Evolutionary conservation across 805 yeast genomes (phyloP), one percentile per base, ranked within the genome.

Genomic region (Yamadazyma tumulicola): DNA sequence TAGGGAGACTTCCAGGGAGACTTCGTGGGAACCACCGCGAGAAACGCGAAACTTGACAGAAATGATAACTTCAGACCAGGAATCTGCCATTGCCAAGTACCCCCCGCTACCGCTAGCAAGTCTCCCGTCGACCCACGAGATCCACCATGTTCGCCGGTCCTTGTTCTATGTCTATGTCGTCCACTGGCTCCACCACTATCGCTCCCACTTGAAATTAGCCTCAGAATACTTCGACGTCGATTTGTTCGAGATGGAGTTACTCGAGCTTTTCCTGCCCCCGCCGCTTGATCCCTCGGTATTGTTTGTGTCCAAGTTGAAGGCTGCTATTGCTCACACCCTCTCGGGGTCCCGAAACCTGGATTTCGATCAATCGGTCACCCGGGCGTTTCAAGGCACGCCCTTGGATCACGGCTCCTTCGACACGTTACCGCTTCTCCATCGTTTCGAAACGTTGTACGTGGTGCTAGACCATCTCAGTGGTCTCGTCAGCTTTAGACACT

Each of bases 241-340:
- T 38, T 58, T 72, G 13, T 69, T 79, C 40, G 87, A 80, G 47
- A 78, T 78, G 46, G 87, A 80, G 45, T 56, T 80, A 10, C 58
- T 77, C 25, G 47, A 56, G 37, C 47, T 59, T 42, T 55, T 56
- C 13, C 26, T 42, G 29, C 66, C 66, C 13, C 57, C 57, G 8
- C 66, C 64, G 0, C 39, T 59, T 13, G 63, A 61, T 43, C 57
- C 65, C 34, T 37, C 52, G 51, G 43, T 56, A 11, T 40, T 65
- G 29, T 58, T 77, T 33, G 47, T 68, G 10, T 63, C 65, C 37
- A 69, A 61, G 38, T 59, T 77, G 21, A 67, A 74, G 34, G 41
- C 56, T 6, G 67, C 67, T 18, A 52, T 74, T 34, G 54, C 73
- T 25, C 57, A 64, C 25, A 54, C 54, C 21, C 50, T 74, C 17